A percentile compares a stretch with the other conserved stretches of the same genome.
phyloP scores from a whole-genome alignment of 345 rosid genomes.

The Cochlearia excelsa region DNA sequence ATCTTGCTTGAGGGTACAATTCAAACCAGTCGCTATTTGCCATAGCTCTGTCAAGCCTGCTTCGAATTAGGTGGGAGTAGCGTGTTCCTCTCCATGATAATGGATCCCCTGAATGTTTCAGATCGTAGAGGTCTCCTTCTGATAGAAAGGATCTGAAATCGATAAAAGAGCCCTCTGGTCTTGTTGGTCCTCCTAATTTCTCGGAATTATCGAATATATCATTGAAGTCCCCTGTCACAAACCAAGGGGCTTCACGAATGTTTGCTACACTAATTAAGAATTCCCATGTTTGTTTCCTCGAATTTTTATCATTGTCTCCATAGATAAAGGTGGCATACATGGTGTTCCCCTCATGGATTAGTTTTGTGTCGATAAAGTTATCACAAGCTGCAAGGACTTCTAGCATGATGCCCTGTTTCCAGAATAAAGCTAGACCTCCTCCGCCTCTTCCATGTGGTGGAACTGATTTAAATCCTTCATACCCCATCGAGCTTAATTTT shows the following conservation, averaged over 20 bases:
- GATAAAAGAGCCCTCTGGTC: neutral
- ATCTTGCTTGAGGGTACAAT: neutral
- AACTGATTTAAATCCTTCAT: no score
- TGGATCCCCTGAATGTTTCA: neutral
- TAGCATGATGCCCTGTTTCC: no score
- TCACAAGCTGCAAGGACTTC: no score
- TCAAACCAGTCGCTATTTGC: neutral
- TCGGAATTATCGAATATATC: neutral
- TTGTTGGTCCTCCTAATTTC: neutral
- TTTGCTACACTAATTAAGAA: neutral
- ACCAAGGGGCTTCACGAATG: neutral
- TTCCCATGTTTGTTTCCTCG: neutral
- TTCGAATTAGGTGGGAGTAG: fast-evolving
- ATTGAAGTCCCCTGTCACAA: neutral
- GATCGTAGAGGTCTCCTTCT: neutral
- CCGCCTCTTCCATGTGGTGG: no score
- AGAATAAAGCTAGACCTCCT: no score
- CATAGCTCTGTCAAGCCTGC: neutral
- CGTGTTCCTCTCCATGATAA: neutral
- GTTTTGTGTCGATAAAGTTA: no score
- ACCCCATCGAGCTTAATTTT: no score
- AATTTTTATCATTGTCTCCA: neutral
- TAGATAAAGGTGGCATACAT: no score
- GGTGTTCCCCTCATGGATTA: no score
- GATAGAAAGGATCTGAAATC: neutral